Percentiles rank a stretch among this genome's conserved stretches.
phyloP scores from a whole-genome alignment of 2,329 filamentous ascomycete species.

The Xylaria sp. region DNA sequence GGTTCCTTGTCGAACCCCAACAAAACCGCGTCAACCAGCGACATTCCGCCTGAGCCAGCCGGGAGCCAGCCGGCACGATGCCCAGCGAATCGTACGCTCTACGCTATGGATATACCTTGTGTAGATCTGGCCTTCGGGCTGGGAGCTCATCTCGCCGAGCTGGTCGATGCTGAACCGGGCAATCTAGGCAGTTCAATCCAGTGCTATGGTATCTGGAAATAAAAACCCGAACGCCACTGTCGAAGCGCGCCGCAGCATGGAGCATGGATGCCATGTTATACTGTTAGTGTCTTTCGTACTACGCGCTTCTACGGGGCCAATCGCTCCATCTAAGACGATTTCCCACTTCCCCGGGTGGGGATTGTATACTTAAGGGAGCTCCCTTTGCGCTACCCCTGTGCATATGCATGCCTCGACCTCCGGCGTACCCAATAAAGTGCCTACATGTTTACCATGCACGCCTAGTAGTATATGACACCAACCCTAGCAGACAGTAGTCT shows the following conservation, averaged over 20 bases:
- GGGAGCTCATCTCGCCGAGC: background rate
- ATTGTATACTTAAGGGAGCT: background rate
- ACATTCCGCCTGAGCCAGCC: background rate
- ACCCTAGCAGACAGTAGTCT: background rate
- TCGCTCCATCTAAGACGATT: slow-evolving; percentile 4
- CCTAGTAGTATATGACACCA: slow-evolving; percentile 20
- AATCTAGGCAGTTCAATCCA: background rate
- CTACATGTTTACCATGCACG: background rate
- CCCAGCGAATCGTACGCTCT: background rate
- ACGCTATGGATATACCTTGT: background rate
- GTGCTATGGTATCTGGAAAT: background rate
- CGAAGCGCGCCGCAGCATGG: background rate
- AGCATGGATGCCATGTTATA: no score
- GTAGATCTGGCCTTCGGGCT: background rate
- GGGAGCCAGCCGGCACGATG: background rate
- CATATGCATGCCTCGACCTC: slow-evolving; percentile 2
- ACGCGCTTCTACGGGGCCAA: background rate
- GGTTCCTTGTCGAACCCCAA: background rate
- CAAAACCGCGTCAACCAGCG: background rate
- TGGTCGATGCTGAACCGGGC: background rate
- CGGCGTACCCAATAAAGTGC: background rate
- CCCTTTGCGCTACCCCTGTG: slow-evolving; percentile 11
- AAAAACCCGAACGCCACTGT: background rate
- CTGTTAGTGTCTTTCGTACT: background rate
- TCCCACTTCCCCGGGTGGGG: slow-evolving; percentile 20